These are phyloP conservation scores for Fennellomyces sp. DNA, from an alignment of 371 early-diverging fungal species.

Conservation along the genomic window DNA sequence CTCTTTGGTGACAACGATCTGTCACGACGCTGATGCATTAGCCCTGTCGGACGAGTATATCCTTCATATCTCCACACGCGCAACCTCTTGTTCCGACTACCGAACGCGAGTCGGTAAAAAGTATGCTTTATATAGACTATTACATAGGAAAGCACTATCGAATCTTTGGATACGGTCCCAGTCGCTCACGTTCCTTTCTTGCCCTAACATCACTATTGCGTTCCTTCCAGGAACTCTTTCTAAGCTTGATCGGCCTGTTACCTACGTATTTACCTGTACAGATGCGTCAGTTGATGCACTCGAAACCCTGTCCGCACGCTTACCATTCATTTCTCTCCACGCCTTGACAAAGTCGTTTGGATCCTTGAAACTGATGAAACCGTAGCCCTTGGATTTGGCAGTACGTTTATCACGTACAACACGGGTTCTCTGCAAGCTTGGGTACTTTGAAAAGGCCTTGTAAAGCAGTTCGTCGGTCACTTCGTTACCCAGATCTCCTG, in stretches of 20 bases:
- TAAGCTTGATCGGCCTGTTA: constrained; percentile 90
- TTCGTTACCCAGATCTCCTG: constrained; percentile 90
- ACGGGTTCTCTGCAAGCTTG: constrained; percentile 73
- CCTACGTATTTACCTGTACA: constrained; percentile 93
- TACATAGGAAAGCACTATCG: constrained; percentile 14
- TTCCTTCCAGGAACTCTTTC: constrained; percentile 95
- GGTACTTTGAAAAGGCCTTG: constrained; percentile 81
- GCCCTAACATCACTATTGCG: constrained; percentile 73
- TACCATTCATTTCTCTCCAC: constrained; percentile 91
- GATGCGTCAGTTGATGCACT: not conserved
- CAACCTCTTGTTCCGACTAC: no score
- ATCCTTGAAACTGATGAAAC: constrained; percentile 84
- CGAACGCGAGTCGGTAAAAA: no score
- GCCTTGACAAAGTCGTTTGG: constrained; percentile 85
- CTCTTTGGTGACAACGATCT: no score
- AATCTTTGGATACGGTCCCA: constrained; percentile 44
- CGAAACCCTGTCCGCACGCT: not conserved
- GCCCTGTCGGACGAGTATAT: not conserved
- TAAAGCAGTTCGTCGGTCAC: constrained; percentile 80
- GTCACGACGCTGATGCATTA: no score
- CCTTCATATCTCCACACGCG: not conserved
- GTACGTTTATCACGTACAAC: constrained; percentile 82
- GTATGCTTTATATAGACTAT: not conserved
- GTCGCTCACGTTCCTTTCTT: constrained; percentile 49
- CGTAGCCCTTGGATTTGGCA: constrained; percentile 82